These are phyloP conservation scores for Petrea volubilis DNA, from an alignment of 257 asterid genomes.

Conservation along the genomic window DNA sequence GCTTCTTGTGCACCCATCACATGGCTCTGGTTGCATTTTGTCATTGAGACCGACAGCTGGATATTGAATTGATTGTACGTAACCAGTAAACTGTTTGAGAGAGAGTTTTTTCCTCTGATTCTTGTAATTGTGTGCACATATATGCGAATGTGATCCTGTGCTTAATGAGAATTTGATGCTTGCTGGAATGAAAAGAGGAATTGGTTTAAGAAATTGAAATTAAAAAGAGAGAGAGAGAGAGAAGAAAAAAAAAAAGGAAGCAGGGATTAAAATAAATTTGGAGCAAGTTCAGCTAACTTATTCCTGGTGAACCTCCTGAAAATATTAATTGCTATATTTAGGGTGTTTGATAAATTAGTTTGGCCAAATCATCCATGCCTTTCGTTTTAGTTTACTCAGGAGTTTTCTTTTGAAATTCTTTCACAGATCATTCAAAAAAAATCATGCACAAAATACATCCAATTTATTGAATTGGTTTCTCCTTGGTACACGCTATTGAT, in stretches of 20 bases:
- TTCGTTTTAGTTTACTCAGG: neutral
- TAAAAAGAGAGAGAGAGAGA: too few species aligned
- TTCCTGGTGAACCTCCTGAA: neutral
- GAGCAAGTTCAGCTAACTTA: neutral
- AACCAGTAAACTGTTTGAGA: neutral
- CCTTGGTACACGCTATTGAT: neutral
- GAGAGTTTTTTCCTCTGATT: neutral
- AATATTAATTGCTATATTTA: neutral
- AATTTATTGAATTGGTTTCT: neutral
- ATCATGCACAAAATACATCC: neutral
- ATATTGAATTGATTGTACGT: neutral
- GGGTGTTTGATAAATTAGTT: neutral
- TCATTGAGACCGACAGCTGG: neutral
- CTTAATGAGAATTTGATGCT: neutral
- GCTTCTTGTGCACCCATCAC: neutral
- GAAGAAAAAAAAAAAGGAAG: neutral
- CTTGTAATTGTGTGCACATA: too few species aligned
- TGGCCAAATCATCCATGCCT: neutral
- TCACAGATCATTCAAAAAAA: neutral
- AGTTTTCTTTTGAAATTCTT: slow-evolving; percentile 5
- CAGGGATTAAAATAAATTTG: neutral
- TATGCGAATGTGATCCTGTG: neutral
- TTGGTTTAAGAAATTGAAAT: neutral
- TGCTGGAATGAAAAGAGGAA: neutral
- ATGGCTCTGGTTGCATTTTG: neutral